Evolutionary conservation across 2,329 filamentous ascomycete genomes (phyloP).

Genomic region (Biscogniauxia marginata): DNA sequence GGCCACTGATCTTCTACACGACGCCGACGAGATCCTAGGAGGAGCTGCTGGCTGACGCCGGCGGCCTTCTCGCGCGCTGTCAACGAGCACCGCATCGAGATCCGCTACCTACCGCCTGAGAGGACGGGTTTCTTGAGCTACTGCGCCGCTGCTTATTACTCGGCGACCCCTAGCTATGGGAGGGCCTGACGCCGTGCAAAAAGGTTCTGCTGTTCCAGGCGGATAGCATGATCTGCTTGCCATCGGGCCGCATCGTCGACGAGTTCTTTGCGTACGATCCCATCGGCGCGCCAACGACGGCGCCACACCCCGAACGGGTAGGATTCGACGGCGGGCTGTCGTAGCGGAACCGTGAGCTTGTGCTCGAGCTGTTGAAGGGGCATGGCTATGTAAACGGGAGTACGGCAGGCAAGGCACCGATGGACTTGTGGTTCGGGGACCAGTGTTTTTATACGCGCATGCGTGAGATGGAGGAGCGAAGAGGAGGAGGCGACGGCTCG

Average conservation of each 20-base stretch:
- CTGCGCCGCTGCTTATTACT: no score
- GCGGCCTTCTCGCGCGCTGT: slow-evolving; percentile 38
- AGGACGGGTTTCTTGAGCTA: slow-evolving; percentile 31
- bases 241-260: slow-evolving; percentile 27
- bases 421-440: slow-evolving; percentile 28
- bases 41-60: slow-evolving; percentile 20
- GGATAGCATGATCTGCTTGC: slow-evolving; percentile 38
- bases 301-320: slow-evolving; percentile 12
- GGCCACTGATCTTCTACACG: slow-evolving; percentile 46
- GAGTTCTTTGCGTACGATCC: slow-evolving; percentile 38
- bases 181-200: slow-evolving; percentile 33
- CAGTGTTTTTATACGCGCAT: slow-evolving; percentile 33
- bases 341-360: slow-evolving; percentile 29
- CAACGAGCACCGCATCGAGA: slow-evolving; percentile 32
- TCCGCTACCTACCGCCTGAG: slow-evolving; percentile 35
- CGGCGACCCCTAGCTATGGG: slow-evolving; percentile 37
- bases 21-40: slow-evolving; percentile 28
- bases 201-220: slow-evolving; percentile 40
- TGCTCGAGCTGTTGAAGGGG: slow-evolving; percentile 20
- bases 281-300: slow-evolving; percentile 33
- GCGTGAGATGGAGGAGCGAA: slow-evolving; percentile 11
- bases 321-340: slow-evolving; percentile 36
- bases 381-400: slow-evolving; percentile 21
- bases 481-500: slow-evolving; percentile 22
- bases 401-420: slow-evolving; percentile 14